A percentile compares a stretch with the other conserved stretches of the same genome.
phyloP scores from a whole-genome alignment of 345 rosid species.

The Melaleuca quinquenervia region DNA sequence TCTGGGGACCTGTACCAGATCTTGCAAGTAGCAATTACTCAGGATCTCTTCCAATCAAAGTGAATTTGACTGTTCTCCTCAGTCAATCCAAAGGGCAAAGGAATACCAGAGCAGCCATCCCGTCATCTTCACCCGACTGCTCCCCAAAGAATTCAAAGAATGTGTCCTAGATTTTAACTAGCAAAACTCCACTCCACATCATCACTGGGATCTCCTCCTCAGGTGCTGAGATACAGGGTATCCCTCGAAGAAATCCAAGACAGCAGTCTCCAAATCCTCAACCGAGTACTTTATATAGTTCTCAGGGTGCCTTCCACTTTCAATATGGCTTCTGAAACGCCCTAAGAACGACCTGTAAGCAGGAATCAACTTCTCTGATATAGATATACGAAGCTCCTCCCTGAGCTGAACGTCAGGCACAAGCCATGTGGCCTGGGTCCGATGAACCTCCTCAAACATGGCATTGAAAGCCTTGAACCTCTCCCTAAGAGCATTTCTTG shows the following conservation, averaged over 20 bases:
- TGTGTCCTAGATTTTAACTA: slow-evolving; percentile 31
- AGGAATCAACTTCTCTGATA: slow-evolving; percentile 75
- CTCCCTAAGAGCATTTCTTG: slow-evolving; percentile 68
- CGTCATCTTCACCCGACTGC: slow-evolving; percentile 25
- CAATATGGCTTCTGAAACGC: slow-evolving; percentile 83
- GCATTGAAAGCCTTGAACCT: slow-evolving; percentile 88
- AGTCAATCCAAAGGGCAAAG: slow-evolving; percentile 6
- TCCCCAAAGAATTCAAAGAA: slow-evolving; percentile 54
- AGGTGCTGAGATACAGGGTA: slow-evolving; percentile 57
- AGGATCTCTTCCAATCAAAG: not conserved
- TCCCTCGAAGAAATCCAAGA: slow-evolving; percentile 96
- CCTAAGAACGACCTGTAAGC: slow-evolving; percentile 93
- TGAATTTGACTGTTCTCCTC: not conserved
- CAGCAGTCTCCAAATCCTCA: slow-evolving; percentile 75
- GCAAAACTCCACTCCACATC: slow-evolving; percentile 28
- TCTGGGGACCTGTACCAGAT: slow-evolving; percentile 2
- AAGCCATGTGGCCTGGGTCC: slow-evolving; percentile 71
- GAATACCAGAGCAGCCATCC: slow-evolving; percentile 12
- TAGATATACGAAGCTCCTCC: slow-evolving; percentile 84
- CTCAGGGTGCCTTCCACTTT: slow-evolving; percentile 92
- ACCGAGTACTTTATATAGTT: slow-evolving; percentile 79
- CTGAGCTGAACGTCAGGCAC: slow-evolving; percentile 76
- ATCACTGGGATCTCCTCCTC: slow-evolving; percentile 68
- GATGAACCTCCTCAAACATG: slow-evolving; percentile 87
- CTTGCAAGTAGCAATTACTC: not conserved